Conservation (phyloP, 2,329 filamentous ascomycete genomes). For the Chrysosporium queenslandicum region DNA sequence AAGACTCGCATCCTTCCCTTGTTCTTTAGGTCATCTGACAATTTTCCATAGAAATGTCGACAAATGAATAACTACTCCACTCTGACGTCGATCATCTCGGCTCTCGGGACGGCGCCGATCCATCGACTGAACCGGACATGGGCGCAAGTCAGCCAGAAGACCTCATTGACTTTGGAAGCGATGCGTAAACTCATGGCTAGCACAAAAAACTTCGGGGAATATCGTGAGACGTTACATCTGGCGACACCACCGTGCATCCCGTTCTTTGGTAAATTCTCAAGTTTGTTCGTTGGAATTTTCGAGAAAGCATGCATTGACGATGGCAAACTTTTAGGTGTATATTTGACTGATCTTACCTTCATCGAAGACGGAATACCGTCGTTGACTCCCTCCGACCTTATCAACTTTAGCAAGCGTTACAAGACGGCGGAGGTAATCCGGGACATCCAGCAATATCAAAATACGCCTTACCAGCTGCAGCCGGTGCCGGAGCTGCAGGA, state of each 20-base stretch:
- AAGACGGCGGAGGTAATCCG: conserved; percentile 98
- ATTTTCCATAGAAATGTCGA: conserved; percentile 67
- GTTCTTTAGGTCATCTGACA: conserved; percentile 30
- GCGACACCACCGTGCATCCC: conserved; percentile 96
- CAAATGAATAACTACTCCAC: conserved; percentile 92
- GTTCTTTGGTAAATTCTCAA: conserved; percentile 68
- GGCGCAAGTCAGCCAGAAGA: conserved; percentile 83
- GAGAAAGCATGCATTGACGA: not conserved
- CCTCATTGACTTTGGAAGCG: conserved; percentile 66
- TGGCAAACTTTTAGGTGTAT: conserved; percentile 56
- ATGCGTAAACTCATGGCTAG: conserved; percentile 95
- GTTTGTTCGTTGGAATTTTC: not conserved
- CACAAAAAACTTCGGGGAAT: conserved; percentile 96
- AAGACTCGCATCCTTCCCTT: not conserved
- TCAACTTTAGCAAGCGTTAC: conserved; percentile 96
- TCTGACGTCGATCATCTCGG: conserved; percentile 93
- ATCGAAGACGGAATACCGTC: conserved; percentile 98
- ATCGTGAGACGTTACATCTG: conserved; percentile 81
- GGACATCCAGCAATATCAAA: conserved; percentile 97
- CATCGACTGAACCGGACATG: conserved; percentile 88
- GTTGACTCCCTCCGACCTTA: conserved; percentile 88
- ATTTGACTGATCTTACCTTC: conserved; percentile 92
- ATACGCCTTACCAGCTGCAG: conserved; percentile 87
- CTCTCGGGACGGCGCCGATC: conserved; percentile 86
- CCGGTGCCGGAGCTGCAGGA: conserved; percentile 87